A percentile compares a stretch with the other conserved stretches of the same genome.
Conservation (phyloP, 768 basidiomycete genomes). For the Lactifluus echinatus region DNA sequence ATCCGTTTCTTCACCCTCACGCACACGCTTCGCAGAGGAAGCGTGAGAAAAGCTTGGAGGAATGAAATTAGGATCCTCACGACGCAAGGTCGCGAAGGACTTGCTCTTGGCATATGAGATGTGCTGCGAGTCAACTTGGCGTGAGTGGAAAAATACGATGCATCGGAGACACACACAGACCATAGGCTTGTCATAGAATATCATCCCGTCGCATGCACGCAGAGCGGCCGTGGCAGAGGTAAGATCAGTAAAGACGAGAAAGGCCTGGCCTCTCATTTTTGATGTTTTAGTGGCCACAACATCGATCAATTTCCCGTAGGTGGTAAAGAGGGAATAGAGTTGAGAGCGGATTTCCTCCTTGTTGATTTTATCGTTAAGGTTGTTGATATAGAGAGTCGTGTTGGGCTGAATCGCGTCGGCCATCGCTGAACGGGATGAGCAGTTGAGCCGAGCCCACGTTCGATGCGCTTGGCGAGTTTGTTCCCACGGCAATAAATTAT, state of each 20-base stretch:
- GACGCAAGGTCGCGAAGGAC: conserved; percentile 74
- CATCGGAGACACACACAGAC: conserved; percentile 46
- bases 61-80: conserved; percentile 76
- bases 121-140: conserved; percentile 40
- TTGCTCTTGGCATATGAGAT: conserved; percentile 87
- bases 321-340: conserved; percentile 83
- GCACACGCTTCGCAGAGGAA: conserved; percentile 47
- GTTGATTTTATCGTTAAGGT: conserved; percentile 87
- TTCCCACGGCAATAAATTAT: background rate
- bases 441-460: conserved; percentile 12
- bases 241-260: conserved; percentile 91
- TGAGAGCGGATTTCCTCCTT: conserved; percentile 81
- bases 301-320: conserved; percentile 90
- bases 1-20: conserved; percentile 52
- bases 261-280: conserved; percentile 90
- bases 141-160: conserved; percentile 15
- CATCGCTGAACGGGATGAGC: conserved; percentile 24
- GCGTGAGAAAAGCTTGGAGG: conserved; percentile 60
- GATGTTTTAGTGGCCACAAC: conserved; percentile 80
- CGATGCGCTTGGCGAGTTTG: background rate
- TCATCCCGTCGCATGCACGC: conserved; percentile 87
- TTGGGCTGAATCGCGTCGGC: conserved; percentile 60
- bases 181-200: conserved; percentile 88
- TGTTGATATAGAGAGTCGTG: conserved; percentile 84
- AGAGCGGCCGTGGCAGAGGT: conserved; percentile 86